Conservation (phyloP, 768 basidiomycete species). For the Hygrophoropsis aurantiaca region DNA sequence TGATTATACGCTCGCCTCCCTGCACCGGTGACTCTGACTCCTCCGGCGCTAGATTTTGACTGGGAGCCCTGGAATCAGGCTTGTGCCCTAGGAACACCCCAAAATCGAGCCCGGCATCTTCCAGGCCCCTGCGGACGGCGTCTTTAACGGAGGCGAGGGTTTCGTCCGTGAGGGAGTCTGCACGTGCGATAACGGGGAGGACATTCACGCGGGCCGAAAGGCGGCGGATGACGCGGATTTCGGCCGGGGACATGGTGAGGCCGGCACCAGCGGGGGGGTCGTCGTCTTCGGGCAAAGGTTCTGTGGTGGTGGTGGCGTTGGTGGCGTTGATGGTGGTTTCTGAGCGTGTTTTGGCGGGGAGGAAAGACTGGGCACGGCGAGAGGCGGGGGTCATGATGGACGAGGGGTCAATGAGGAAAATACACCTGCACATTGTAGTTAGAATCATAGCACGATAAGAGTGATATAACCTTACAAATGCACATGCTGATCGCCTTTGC, state of each 20-base stretch:
- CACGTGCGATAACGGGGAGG: constrained; percentile 75
- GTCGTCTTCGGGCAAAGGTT: constrained; percentile 49
- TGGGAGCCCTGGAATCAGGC: constrained; percentile 4
- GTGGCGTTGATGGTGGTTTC: constrained; percentile 61
- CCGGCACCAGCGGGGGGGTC: constrained; percentile 45
- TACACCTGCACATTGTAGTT: constrained; percentile 52
- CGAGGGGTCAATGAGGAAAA: constrained; percentile 82
- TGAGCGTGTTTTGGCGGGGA: constrained; percentile 60
- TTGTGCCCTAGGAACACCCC: constrained; percentile 67
- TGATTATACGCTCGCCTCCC: constrained; percentile 10
- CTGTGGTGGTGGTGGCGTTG: constrained; percentile 53
- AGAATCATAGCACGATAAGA: constrained; percentile 5
- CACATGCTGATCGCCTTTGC: constrained; percentile 87
- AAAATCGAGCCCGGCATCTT: constrained; percentile 67
- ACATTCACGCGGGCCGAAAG: constrained; percentile 75
- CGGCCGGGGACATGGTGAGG: constrained; percentile 71
- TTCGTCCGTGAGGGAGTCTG: constrained; percentile 84
- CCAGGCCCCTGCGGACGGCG: constrained; percentile 68
- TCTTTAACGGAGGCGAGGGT: constrained; percentile 68
- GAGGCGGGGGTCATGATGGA: constrained; percentile 60
- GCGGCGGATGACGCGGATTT: constrained; percentile 76
- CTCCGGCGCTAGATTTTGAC: constrained; percentile 1
- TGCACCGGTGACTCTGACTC: constrained; percentile 10
- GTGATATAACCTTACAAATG: constrained; percentile 61
- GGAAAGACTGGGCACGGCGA: constrained; percentile 47